Percentiles rank a stretch among this genome's conserved stretches.
phyloP scores from a whole-genome alignment of 768 basidiomycete genomes.

The Boletus eberwhitei region DNA sequence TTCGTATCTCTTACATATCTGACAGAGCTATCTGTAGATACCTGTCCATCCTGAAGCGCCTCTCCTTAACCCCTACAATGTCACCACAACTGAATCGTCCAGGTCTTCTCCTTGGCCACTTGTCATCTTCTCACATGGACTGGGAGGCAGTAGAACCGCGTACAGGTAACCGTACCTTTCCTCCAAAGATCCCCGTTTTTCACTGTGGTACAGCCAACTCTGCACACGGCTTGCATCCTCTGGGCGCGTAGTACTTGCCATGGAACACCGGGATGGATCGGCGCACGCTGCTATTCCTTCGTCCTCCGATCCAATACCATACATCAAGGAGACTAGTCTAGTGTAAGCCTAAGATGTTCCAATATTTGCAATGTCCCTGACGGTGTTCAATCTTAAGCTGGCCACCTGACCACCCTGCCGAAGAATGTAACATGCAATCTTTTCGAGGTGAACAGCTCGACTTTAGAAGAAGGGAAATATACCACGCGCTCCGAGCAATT shows the following conservation, averaged over 20 bases:
- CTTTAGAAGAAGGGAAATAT: slow-evolving; percentile 67
- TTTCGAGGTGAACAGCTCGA: slow-evolving; percentile 69
- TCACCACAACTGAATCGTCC: not conserved
- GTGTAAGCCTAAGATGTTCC: slow-evolving; percentile 36
- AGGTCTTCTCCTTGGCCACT: slow-evolving; percentile 60
- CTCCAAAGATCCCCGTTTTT: not conserved
- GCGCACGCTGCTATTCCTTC: slow-evolving; percentile 48
- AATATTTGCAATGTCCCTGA: not conserved
- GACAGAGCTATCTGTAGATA: slow-evolving; percentile 36
- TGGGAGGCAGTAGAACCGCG: slow-evolving; percentile 67
- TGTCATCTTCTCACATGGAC: slow-evolving; percentile 82
- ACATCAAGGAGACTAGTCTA: slow-evolving; percentile 56
- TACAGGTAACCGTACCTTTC: slow-evolving; percentile 47
- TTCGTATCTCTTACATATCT: not conserved
- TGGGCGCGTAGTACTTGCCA: slow-evolving; percentile 75
- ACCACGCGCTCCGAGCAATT: slow-evolving; percentile 60
- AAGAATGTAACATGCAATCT: slow-evolving; percentile 34
- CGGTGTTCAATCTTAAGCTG: slow-evolving; percentile 17
- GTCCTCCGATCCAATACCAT: slow-evolving; percentile 38
- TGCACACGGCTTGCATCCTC: slow-evolving; percentile 71
- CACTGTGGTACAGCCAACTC: slow-evolving; percentile 47
- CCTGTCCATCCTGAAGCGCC: slow-evolving; percentile 57
- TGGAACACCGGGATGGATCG: slow-evolving; percentile 85
- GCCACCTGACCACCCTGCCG: slow-evolving; percentile 17
- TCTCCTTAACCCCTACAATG: slow-evolving; percentile 36